These are phyloP conservation scores for Scytalidium lignicola DNA, from an alignment of 2,329 filamentous ascomycete genomes.

Conservation along the genomic window DNA sequence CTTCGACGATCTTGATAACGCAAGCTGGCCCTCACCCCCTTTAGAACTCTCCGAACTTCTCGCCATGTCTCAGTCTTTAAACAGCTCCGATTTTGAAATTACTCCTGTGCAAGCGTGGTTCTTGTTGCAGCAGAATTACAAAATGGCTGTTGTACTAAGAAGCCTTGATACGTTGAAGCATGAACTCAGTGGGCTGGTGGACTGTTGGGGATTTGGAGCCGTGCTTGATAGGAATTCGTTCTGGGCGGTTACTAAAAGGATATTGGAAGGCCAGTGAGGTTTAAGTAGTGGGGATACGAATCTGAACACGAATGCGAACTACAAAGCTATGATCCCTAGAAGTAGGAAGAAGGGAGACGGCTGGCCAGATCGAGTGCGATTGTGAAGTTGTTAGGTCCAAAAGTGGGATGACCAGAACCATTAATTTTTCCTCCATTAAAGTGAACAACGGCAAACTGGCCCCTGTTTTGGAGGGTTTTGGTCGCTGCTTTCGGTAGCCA, in stretches of 20 bases:
- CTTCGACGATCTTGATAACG: not conserved
- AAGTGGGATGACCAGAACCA: no score
- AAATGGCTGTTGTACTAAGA: conserved; percentile 1
- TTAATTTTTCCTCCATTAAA: no score
- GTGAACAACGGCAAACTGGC: no score
- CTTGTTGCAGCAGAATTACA: conserved; percentile 13
- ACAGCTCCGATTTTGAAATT: conserved; percentile 20
- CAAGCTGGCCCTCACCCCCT: conserved; percentile 5
- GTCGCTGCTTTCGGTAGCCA: no score
- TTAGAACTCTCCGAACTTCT: conserved; percentile 11
- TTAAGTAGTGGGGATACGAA: not conserved
- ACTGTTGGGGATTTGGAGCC: conserved; percentile 22
- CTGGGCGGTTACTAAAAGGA: conserved; percentile 14
- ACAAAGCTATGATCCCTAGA: no score
- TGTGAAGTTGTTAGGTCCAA: no score
- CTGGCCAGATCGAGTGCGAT: no score
- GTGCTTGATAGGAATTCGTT: conserved; percentile 20
- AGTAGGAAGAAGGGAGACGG: no score
- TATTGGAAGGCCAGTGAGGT: not conserved
- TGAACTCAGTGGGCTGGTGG: conserved; percentile 6
- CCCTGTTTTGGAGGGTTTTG: no score
- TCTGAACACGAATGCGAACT: no score
- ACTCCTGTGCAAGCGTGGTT: conserved; percentile 29
- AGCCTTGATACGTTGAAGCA: conserved; percentile 6
- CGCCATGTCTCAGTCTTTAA: conserved; percentile 14